These are phyloP conservation scores for Bolboschoenus planiculmis DNA, from an alignment of 176 grass and related monocot genomes.

Conservation along the genomic window DNA sequence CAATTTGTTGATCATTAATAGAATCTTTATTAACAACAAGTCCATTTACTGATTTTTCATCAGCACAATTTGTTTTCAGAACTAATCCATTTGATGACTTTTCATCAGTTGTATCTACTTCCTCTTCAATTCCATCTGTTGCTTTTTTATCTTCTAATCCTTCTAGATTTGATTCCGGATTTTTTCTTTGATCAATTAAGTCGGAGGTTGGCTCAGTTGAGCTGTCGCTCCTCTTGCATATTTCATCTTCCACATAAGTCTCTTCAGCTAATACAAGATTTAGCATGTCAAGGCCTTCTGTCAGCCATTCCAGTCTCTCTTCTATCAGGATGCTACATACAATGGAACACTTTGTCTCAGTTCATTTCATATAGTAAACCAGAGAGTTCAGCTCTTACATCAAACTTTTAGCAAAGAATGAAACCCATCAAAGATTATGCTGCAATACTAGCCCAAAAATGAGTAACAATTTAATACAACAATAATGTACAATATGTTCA, in stretches of 20 bases:
- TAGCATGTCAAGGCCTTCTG: conserved; percentile 69
- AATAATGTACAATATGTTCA: neutral
- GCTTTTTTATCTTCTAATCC: neutral
- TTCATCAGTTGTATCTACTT: conserved; percentile 6
- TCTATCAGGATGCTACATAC: conserved; percentile 72
- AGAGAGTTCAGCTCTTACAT: neutral
- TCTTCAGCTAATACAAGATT: conserved; percentile 64
- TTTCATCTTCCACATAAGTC: conserved; percentile 39
- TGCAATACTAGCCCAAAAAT: neutral
- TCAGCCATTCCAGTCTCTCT: conserved; percentile 88
- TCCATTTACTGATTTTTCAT: conserved; percentile 21
- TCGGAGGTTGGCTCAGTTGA: conserved; percentile 21
- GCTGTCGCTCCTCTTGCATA: conserved; percentile 33
- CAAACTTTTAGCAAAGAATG: conserved; percentile 16
- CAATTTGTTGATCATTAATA: conserved; percentile 37
- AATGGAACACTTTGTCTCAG: conserved; percentile 25
- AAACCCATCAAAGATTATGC: conserved; percentile 17
- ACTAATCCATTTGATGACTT: conserved; percentile 14
- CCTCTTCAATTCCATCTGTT: neutral
- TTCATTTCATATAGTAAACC: conserved; percentile 21
- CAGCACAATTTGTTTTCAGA: conserved; percentile 20
- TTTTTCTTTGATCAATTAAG: conserved; percentile 26
- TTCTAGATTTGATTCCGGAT: conserved; percentile 35
- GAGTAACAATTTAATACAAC: neutral
- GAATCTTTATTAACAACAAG: conserved; percentile 29